Evolutionary conservation across 768 basidiomycete species (phyloP), one percentile per base, ranked within the genome.

Genomic region (Porpolomopsis calyptriformis): DNA sequence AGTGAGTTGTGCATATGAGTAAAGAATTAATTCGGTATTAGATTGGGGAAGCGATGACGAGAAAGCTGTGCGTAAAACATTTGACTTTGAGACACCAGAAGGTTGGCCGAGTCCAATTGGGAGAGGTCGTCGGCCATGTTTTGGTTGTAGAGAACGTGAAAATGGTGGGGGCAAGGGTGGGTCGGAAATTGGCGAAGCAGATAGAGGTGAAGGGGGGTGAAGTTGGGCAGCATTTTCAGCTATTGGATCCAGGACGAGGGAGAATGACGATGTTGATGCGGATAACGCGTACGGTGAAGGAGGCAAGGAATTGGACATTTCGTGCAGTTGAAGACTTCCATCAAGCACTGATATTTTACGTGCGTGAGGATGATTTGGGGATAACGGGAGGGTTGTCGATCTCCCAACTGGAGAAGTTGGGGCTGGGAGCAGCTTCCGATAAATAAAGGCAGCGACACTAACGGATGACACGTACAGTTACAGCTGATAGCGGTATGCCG

Each of bases 1-100:
- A 4, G 76, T 65, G 25, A 92, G 71, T 47, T 91, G 85, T 0
- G 80, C 86, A 53, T 92, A 92, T 0, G 89, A 80, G 60, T 92
- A 92, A 1, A 92, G 72, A 16, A 92, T 76, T 14, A 86, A 64
- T 51, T 90, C 84, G 0, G 73, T 69, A 48, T 76, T 76, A 2
- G 71, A 60, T 19, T 68, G 60, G 26, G 73, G 63, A 55, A 76
- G 73, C 12, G 69, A 60, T 2, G 70, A 63, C 14, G 70, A 59
- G 48, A 67, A 70, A 4, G 74, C 68, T 1, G 68, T 65, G 19
- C 67, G 69, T 11, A 64, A 61, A 9, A 38, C 29, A 44, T 55
- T 42, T 36, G 50, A 31, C 45, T 48, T 52, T 38, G 48, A 40
- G 53, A 64, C 36, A 58, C 48, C 42, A 1, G 70, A 60, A 0